Percentiles rank a stretch among this genome's conserved stretches.
Evolutionary conservation across 352 stramenopile species (phyloP).

Genomic region (Blastocystis sp.): DNA sequence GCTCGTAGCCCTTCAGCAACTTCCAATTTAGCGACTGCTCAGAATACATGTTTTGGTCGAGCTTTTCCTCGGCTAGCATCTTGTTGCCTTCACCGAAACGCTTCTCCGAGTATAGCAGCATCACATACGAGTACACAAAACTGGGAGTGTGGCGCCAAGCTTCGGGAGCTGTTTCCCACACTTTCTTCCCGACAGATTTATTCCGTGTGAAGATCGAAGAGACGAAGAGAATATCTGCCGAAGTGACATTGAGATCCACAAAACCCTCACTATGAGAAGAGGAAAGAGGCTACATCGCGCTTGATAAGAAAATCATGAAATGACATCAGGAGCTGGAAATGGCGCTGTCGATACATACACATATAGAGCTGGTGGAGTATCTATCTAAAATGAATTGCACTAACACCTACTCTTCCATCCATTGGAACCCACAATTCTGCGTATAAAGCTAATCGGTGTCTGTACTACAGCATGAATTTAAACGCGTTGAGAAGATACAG

Average conservation of each 20-base stretch:
- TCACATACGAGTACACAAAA: not conserved
- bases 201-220: not conserved
- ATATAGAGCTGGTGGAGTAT: slow-evolving; percentile 40
- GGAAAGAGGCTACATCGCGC: not conserved
- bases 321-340: slow-evolving; percentile 18
- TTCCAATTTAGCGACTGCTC: slow-evolving; percentile 6
- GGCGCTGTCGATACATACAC: not conserved
- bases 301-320: slow-evolving; percentile 48
- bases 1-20: slow-evolving; percentile 30
- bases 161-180: slow-evolving; percentile 29
- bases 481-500: not conserved
- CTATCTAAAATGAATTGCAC: not conserved
- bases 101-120: slow-evolving; percentile 28
- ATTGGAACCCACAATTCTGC: slow-evolving; percentile 11
- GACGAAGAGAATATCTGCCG: not conserved
- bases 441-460: slow-evolving; percentile 12
- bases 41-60: not conserved
- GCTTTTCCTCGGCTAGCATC: not conserved
- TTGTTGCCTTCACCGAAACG: not conserved
- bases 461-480: not conserved
- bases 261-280: not conserved
- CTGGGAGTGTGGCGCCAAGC: not conserved
- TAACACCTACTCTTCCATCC: not conserved
- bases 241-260: not conserved
- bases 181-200: not conserved